phyloP scores from a whole-genome alignment of 352 stramenopile species.

The Aphanomyces euteiches region DNA sequence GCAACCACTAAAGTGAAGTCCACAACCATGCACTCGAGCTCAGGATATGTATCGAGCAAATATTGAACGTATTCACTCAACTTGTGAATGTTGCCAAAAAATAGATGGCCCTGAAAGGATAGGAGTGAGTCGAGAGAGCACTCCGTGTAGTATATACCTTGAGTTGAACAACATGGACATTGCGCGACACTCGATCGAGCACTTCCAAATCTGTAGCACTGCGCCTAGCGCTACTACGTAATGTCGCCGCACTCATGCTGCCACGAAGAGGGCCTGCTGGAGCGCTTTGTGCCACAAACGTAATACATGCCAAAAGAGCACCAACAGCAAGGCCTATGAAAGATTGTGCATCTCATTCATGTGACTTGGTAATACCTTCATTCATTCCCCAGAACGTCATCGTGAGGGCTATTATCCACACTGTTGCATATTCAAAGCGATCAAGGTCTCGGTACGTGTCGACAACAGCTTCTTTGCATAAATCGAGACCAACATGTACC shows the following conservation, averaged over 20 bases:
- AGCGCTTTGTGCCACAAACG: conserved; percentile 87
- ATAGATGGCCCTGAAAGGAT: conserved; percentile 49
- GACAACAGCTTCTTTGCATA: conserved; percentile 87
- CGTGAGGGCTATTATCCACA: conserved; percentile 85
- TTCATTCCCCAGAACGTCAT: conserved; percentile 94
- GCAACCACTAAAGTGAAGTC: conserved; percentile 91
- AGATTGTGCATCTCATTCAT: not conserved
- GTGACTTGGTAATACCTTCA: conserved; percentile 37
- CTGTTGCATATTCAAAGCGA: conserved; percentile 83
- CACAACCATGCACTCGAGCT: conserved; percentile 60
- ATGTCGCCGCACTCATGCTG: conserved; percentile 88
- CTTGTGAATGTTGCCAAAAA: conserved; percentile 89
- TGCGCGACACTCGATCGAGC: conserved; percentile 60
- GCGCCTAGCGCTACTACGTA: conserved; percentile 71
- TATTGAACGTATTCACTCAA: conserved; percentile 84
- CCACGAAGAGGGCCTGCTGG: conserved; percentile 86
- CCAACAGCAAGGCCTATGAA: conserved; percentile 74
- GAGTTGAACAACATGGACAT: conserved; percentile 79
- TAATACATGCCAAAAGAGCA: conserved; percentile 81
- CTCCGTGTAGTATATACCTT: conserved; percentile 32
- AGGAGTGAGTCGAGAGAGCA: not conserved
- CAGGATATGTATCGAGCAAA: conserved; percentile 45
- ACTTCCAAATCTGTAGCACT: conserved; percentile 80
- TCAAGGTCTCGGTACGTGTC: conserved; percentile 87
- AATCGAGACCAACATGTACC: conserved; percentile 87